Evolutionary conservation across 305 asterid species (phyloP), one percentile per base, ranked within the genome.

Genomic region (Fraxinus baroniana): DNA sequence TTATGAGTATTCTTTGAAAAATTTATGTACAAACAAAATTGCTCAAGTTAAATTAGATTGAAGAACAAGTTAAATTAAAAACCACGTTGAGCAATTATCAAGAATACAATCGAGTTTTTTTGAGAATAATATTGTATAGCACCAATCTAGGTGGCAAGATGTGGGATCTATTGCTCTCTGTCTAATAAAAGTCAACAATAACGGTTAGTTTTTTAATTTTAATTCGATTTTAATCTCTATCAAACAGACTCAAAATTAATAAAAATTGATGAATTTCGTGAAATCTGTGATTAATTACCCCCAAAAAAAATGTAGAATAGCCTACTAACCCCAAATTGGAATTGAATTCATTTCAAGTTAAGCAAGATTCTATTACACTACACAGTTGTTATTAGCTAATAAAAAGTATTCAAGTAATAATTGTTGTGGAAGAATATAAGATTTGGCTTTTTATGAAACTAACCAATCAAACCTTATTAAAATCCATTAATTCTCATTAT

Each of bases 391-490:
- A 62, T 57, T 79, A 83, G 44, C 77, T 49, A 68, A 83, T 80
- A 57, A 77, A 85, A 52, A 78, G 60, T 20, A 33, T 70, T 71
- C 37, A 84, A 74, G 80, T 83, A 62, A 85, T 80, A 84, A 76
- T 64, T 64, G 26, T 35, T 57, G 44, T 39, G 82, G 68, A 36
- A 81, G 84, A 83, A 85, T 82, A 86, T 20, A 83, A 80, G 35
- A 71, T 74, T 86, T 85, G 90, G 89, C 86, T 74, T 79, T 87
- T 78, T 81, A 62, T 83, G 39, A 32, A 66, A 76, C 20, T 82
- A 76, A 7, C 68, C 12, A 18, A 57, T 57, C 68, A 57, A 18
- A 57, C 12, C 68, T 18, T 2, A 57, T 3, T 7, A 18, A 57
- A 57, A 57, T 57, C 12, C 79, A 86, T 79, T 82, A 83, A 28